Evolutionary conservation across 2,329 filamentous ascomycete genomes (phyloP).

Genomic region (Alternaria atra): DNA sequence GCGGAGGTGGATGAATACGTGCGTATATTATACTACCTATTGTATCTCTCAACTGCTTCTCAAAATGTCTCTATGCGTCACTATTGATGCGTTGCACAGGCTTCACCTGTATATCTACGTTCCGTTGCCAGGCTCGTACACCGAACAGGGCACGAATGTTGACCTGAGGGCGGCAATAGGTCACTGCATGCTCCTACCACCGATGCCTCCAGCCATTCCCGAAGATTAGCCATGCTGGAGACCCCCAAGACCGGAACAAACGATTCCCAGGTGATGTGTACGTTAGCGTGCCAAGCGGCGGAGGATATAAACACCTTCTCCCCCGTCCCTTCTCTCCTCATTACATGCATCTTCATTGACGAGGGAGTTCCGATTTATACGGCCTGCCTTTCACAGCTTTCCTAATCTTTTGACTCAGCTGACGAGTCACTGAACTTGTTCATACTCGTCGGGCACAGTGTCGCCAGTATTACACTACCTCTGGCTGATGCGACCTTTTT

Average conservation of each 20-base stretch:
- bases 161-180: background rate
- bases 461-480: constrained; percentile 29
- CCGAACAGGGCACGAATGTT: background rate
- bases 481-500: constrained; percentile 27
- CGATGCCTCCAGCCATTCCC: background rate
- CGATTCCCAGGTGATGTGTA: background rate
- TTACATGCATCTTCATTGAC: background rate
- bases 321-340: background rate
- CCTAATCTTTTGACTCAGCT: constrained; percentile 19
- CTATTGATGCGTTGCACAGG: background rate
- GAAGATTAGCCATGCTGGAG: background rate
- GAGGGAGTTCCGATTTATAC: background rate
- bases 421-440: constrained; percentile 25
- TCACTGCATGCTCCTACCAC: background rate
- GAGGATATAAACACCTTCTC: background rate
- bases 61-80: background rate
- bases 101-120: background rate
- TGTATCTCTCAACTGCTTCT: no score
- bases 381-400: background rate
- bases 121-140: background rate
- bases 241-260: background rate
- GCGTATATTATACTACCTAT: no score
- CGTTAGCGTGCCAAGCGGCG: background rate
- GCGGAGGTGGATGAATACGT: no score
- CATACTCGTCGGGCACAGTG: constrained; percentile 22